These are phyloP conservation scores for Physcomitrellopsis africana DNA, from an alignment of 225 moss, liverwort and hornwort species.

Conservation along the genomic window DNA sequence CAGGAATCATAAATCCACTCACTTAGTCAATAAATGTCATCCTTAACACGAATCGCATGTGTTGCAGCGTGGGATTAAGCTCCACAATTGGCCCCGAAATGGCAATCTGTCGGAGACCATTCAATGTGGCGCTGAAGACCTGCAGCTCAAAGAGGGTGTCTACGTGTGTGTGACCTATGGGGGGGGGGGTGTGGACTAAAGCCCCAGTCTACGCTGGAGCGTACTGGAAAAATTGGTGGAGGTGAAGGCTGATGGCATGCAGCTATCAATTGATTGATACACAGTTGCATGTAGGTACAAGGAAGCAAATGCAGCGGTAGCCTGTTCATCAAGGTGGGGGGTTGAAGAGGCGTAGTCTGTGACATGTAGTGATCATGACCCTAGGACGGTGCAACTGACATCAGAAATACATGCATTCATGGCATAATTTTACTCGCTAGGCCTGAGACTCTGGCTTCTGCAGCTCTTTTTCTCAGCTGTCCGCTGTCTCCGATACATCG, in stretches of 20 bases:
- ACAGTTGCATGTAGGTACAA: slow-evolving; percentile 16
- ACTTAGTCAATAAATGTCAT: neutral
- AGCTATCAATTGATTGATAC: slow-evolving; percentile 1
- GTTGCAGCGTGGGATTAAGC: slow-evolving; percentile 5
- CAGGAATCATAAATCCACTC: neutral
- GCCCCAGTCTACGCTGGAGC: too few species aligned
- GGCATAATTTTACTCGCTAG: slow-evolving; percentile 19
- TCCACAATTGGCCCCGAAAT: neutral
- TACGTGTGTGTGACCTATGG: too few species aligned
- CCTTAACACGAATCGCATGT: slow-evolving; percentile 18
- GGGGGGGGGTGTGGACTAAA: too few species aligned
- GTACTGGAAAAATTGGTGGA: too few species aligned
- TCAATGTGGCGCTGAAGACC: neutral
- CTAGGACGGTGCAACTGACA: slow-evolving; percentile 39
- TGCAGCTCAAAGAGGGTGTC: neutral
- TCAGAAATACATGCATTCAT: slow-evolving; percentile 27
- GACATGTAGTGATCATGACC: slow-evolving; percentile 31
- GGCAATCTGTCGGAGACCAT: neutral
- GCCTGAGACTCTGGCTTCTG: neutral
- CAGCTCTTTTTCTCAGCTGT: too few species aligned
- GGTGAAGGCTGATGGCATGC: neutral
- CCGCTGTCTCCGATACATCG: too few species aligned
- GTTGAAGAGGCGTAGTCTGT: slow-evolving; percentile 20
- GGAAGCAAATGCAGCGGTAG: too few species aligned
- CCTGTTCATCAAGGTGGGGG: too few species aligned